These are phyloP conservation scores for Takakia lepidozioides DNA, from an alignment of 225 moss, liverwort and hornwort species.

Conservation along the genomic window DNA sequence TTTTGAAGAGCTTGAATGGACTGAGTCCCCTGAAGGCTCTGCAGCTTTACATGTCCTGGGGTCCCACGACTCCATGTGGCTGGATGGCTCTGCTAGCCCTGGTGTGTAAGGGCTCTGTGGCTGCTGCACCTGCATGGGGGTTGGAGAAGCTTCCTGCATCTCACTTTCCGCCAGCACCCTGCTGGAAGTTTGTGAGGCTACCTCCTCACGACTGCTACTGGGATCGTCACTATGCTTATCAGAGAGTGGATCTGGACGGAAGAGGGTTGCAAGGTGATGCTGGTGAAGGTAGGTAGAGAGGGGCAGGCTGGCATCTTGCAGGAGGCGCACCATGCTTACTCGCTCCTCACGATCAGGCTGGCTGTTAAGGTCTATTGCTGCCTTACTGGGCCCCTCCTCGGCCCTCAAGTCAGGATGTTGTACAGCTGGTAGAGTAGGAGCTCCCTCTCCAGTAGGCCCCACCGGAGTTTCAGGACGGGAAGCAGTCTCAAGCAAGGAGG, in stretches of 20 bases:
- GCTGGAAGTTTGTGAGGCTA: slow-evolving; percentile 78
- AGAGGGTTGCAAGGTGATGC: slow-evolving; percentile 78
- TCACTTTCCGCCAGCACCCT: slow-evolving; percentile 71
- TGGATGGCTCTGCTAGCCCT: slow-evolving; percentile 47
- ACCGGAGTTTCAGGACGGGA: slow-evolving; percentile 54
- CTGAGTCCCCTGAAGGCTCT: slow-evolving; percentile 59
- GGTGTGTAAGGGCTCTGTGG: slow-evolving; percentile 34
- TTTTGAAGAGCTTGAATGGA: slow-evolving; percentile 61
- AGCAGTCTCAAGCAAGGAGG: slow-evolving; percentile 48
- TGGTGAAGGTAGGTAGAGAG: slow-evolving; percentile 83
- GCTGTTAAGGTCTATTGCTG: slow-evolving; percentile 88
- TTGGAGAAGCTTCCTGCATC: slow-evolving; percentile 37
- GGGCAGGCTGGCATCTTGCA: slow-evolving; percentile 79
- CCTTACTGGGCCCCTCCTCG: slow-evolving; percentile 55
- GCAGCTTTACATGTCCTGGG: slow-evolving; percentile 47
- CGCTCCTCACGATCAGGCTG: slow-evolving; percentile 97
- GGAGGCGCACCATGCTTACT: slow-evolving; percentile 79
- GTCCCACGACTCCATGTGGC: slow-evolving; percentile 57
- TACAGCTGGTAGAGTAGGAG: slow-evolving; percentile 17
- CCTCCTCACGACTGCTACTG: slow-evolving; percentile 79
- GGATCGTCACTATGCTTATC: slow-evolving; percentile 84
- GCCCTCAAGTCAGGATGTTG: slow-evolving; percentile 30
- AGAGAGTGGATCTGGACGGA: slow-evolving; percentile 40
- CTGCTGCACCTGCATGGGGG: slow-evolving; percentile 10
- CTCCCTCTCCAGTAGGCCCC: slow-evolving; percentile 40